Percentiles rank a stretch among this genome's conserved stretches.
These are phyloP conservation scores for Debaryomyces sp. DNA, from an alignment of 1,139 yeast species.

Conservation along the genomic window DNA sequence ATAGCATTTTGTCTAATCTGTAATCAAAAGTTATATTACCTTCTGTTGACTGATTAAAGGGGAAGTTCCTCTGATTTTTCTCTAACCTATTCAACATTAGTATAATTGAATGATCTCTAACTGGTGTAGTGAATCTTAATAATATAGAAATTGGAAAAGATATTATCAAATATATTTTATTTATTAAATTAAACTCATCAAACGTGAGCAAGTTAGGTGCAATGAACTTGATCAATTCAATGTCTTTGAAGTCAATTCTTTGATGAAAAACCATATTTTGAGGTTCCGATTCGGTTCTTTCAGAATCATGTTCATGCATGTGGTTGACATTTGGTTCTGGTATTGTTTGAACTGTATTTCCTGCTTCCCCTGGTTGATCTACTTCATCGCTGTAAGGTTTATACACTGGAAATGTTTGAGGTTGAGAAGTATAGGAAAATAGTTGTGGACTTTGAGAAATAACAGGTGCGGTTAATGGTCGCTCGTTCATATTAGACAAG, in stretches of 20 bases:
- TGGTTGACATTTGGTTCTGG: not conserved
- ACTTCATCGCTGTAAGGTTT: slow-evolving; percentile 12
- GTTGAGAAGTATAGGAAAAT: not conserved
- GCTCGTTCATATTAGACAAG: slow-evolving; percentile 12
- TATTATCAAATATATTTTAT: slow-evolving; percentile 27
- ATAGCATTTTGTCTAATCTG: slow-evolving; percentile 19
- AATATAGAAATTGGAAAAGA: slow-evolving; percentile 47
- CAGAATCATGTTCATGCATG: too few relatives aligned
- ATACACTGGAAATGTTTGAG: slow-evolving; percentile 10
- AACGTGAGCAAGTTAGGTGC: slow-evolving; percentile 16
- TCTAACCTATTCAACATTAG: slow-evolving; percentile 7
- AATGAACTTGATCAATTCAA: slow-evolving; percentile 26
- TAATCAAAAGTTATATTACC: slow-evolving; percentile 19
- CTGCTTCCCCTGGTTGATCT: not conserved
- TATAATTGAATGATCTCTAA: slow-evolving; percentile 27
- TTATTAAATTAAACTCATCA: slow-evolving; percentile 10
- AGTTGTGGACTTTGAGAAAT: slow-evolving; percentile 3
- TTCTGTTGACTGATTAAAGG: not conserved
- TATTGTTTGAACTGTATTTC: not conserved
- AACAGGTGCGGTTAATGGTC: slow-evolving; percentile 21
- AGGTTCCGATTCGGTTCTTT: not conserved
- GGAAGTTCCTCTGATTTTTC: slow-evolving; percentile 1
- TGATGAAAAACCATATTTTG: not conserved
- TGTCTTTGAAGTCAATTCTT: not conserved
- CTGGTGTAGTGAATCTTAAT: slow-evolving; percentile 54